A percentile compares a stretch with the other conserved stretches of the same genome.
These are phyloP conservation scores for Nakazawaea ishiwadae DNA, from an alignment of 805 yeast species.

Conservation along the genomic window DNA sequence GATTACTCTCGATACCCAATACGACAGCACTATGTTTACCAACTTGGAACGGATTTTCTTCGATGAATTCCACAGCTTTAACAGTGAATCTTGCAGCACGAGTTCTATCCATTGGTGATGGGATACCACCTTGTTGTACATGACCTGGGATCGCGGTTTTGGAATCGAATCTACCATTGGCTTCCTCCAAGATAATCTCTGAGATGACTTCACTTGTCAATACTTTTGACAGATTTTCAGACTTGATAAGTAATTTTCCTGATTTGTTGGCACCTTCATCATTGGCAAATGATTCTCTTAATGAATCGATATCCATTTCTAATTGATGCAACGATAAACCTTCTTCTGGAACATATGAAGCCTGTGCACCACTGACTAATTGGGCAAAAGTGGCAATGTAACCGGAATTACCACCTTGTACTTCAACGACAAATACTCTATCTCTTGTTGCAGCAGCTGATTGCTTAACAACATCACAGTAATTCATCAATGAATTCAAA, in stretches of 20 bases:
- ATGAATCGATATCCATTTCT: slow-evolving; percentile 58
- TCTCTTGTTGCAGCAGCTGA: slow-evolving; percentile 75
- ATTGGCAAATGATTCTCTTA: slow-evolving; percentile 53
- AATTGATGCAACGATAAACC: slow-evolving; percentile 55
- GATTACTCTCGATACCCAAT: slow-evolving; percentile 76
- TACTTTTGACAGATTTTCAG: slow-evolving; percentile 65
- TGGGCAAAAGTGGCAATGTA: slow-evolving; percentile 68
- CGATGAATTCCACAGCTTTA: slow-evolving; percentile 66
- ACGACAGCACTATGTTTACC: slow-evolving; percentile 61
- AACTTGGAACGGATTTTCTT: slow-evolving; percentile 25
- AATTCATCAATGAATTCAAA: slow-evolving; percentile 61
- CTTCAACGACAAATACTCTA: slow-evolving; percentile 76
- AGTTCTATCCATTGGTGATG: slow-evolving; percentile 74
- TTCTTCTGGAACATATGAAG: slow-evolving; percentile 74
- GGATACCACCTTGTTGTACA: slow-evolving; percentile 80
- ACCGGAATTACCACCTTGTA: slow-evolving; percentile 84
- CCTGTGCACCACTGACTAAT: slow-evolving; percentile 67
- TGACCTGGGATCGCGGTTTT: slow-evolving; percentile 84
- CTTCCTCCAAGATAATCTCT: slow-evolving; percentile 61
- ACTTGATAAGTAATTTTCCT: slow-evolving; percentile 67
- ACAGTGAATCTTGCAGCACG: slow-evolving; percentile 69
- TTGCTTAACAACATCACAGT: slow-evolving; percentile 77
- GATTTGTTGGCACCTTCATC: slow-evolving; percentile 62
- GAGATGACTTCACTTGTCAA: slow-evolving; percentile 64
- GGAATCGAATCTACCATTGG: slow-evolving; percentile 64